A percentile compares a stretch with the other conserved stretches of the same genome.
Evolutionary conservation across 352 stramenopile species (phyloP).

Genomic region (Phytophthora niederhauseri): DNA sequence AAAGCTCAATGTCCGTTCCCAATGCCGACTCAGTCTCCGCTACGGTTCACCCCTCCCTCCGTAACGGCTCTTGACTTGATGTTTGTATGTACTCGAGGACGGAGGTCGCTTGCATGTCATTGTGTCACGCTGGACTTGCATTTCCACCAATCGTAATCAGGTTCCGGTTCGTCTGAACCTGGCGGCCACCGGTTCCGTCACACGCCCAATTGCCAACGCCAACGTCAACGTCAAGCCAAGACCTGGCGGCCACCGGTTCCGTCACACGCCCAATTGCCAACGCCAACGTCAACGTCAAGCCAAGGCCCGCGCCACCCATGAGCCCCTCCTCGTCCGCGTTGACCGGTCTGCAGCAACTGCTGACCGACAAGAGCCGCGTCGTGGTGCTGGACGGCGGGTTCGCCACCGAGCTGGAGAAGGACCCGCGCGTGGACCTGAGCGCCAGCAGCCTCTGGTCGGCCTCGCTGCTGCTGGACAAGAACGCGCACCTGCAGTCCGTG

Average conservation of each 20-base stretch:
- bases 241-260: slow-evolving; percentile 11
- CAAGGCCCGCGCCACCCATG: slow-evolving; percentile 9
- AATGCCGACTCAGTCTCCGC: neutral
- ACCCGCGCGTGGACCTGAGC: slow-evolving; percentile 60
- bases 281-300: slow-evolving; percentile 17
- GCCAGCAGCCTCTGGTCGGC: slow-evolving; percentile 75
- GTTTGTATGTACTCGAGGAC: neutral
- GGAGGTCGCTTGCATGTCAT: slow-evolving; percentile 28
- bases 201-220: neutral
- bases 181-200: slow-evolving; percentile 4
- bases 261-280: neutral
- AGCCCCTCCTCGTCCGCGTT: slow-evolving; percentile 27
- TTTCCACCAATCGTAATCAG: slow-evolving; percentile 25
- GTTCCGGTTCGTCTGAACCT: neutral
- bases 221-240: slow-evolving; percentile 19
- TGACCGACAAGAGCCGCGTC: slow-evolving; percentile 38
- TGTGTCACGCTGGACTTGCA: slow-evolving; percentile 19
- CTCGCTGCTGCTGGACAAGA: slow-evolving; percentile 64
- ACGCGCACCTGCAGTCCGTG: slow-evolving; percentile 55
- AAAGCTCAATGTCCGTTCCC: neutral
- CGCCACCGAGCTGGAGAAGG: slow-evolving; percentile 81
- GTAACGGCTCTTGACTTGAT: neutral
- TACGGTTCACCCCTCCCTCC: slow-evolving; percentile 31
- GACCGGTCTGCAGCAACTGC: slow-evolving; percentile 40
- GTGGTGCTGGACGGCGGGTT: slow-evolving; percentile 80